These are phyloP conservation scores for Zygoascus meyerae DNA, from an alignment of 1,139 yeast genomes.

Conservation along the genomic window DNA sequence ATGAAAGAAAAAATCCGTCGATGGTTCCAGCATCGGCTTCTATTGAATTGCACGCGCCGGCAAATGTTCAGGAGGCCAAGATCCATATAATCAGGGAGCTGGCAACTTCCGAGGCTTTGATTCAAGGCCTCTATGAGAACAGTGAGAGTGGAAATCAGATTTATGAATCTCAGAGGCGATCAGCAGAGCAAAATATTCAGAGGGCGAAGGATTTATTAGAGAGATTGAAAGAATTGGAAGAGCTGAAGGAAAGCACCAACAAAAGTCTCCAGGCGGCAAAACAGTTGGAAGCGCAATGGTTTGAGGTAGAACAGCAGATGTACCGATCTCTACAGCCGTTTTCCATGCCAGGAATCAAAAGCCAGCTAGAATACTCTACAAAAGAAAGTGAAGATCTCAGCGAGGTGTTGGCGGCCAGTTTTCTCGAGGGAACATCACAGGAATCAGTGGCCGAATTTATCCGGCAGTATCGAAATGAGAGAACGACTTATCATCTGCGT, in stretches of 20 bases:
- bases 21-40: neutral
- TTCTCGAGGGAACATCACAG: constrained; percentile 24
- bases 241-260: constrained; percentile 16
- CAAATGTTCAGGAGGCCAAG: constrained; percentile 8
- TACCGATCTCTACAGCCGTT: constrained; percentile 36
- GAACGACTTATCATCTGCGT: constrained; percentile 50
- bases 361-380: constrained; percentile 29
- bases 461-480: constrained; percentile 39
- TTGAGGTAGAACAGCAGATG: constrained; percentile 37
- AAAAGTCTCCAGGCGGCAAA: constrained; percentile 16
- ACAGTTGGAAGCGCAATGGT: constrained; percentile 28
- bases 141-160: constrained; percentile 15
- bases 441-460: constrained; percentile 37
- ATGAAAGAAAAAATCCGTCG: neutral
- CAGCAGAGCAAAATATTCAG: constrained; percentile 19
- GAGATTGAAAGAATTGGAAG: constrained; percentile 23
- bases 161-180: constrained; percentile 15
- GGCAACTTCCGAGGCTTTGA: constrained; percentile 11
- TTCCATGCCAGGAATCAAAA: constrained; percentile 31
- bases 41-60: constrained; percentile 6
- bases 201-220: constrained; percentile 21
- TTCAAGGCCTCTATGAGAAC: constrained; percentile 20
- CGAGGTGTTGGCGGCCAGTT: constrained; percentile 32
- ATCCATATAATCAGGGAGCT: constrained; percentile 20
- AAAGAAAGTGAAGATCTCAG: constrained; percentile 33